phyloP scores from a whole-genome alignment of 441 rosid species.

The Gossypium davidsonii region DNA sequence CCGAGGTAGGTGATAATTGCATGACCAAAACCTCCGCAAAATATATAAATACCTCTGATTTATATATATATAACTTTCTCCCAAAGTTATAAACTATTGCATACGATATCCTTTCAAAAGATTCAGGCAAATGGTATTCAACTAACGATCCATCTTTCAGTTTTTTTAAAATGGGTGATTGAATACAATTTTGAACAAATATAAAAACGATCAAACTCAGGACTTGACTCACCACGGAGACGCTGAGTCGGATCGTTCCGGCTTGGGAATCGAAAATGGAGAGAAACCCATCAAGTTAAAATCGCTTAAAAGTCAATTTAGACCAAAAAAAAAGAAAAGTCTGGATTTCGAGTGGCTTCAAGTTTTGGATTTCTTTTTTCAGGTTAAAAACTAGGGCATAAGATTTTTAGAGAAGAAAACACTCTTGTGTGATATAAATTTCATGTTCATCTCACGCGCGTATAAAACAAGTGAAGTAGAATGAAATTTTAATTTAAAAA shows the following conservation, averaged over 20 bases:
- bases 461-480: neutral
- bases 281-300: neutral
- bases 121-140: neutral
- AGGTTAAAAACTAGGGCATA: constrained; percentile 2
- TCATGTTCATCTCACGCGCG: neutral
- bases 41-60: constrained; percentile 9
- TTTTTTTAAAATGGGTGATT: neutral
- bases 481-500: neutral
- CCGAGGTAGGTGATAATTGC: constrained; percentile 49
- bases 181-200: neutral
- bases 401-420: neutral
- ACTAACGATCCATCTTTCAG: constrained; percentile 10
- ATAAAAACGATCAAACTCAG: constrained; percentile 9
- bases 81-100: neutral
- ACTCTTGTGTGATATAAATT: neutral
- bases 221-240: constrained; percentile 18
- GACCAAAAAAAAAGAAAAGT: neutral
- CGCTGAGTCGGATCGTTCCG: constrained; percentile 6
- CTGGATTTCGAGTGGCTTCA: neutral
- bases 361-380: neutral
- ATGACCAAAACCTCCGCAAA: constrained; percentile 33
- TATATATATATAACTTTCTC: neutral
- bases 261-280: neutral
- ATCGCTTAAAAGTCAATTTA: constrained; percentile 16
- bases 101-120: neutral